These are phyloP conservation scores for Pseudocercospora cruenta DNA, from an alignment of 2,329 filamentous ascomycete species.

Conservation along the genomic window DNA sequence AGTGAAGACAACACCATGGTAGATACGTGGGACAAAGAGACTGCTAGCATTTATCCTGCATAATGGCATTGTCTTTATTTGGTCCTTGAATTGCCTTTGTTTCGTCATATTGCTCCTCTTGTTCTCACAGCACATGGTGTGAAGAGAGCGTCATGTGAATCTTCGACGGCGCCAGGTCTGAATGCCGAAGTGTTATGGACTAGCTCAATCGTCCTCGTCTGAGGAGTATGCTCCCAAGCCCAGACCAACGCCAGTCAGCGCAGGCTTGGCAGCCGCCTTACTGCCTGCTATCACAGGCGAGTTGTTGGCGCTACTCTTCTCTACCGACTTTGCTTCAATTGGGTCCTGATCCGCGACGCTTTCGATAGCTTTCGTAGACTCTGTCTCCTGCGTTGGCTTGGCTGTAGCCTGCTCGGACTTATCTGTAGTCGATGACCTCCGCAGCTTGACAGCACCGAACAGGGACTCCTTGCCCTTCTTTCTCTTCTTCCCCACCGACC, in stretches of 20 bases:
- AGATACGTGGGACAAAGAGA: neutral
- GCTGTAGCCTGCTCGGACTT: constrained; percentile 7
- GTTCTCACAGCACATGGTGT: neutral
- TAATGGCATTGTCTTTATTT: neutral
- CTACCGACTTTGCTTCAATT: constrained; percentile 3
- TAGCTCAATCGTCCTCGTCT: constrained; percentile 46
- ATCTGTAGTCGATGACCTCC: constrained; percentile 41
- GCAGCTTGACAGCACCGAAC: constrained; percentile 50
- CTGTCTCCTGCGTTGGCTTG: neutral
- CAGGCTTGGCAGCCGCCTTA: neutral
- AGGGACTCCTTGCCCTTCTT: constrained; percentile 41
- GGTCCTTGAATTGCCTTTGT: neutral
- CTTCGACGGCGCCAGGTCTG: neutral
- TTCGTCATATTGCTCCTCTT: neutral
- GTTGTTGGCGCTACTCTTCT: constrained; percentile 6
- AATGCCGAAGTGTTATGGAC: neutral
- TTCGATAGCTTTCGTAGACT: neutral
- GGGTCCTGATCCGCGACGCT: neutral
- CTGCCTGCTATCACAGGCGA: constrained; percentile 22
- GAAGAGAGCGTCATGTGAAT: neutral
- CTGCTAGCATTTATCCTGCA: neutral
- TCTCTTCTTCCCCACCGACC: constrained; percentile 40
- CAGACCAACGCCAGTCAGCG: constrained; percentile 27
- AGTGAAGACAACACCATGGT: neutral
- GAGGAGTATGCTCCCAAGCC: constrained; percentile 49